Evolutionary conservation across 257 asterid species (phyloP).

Genomic region (Lithospermum erythrorhizon): DNA sequence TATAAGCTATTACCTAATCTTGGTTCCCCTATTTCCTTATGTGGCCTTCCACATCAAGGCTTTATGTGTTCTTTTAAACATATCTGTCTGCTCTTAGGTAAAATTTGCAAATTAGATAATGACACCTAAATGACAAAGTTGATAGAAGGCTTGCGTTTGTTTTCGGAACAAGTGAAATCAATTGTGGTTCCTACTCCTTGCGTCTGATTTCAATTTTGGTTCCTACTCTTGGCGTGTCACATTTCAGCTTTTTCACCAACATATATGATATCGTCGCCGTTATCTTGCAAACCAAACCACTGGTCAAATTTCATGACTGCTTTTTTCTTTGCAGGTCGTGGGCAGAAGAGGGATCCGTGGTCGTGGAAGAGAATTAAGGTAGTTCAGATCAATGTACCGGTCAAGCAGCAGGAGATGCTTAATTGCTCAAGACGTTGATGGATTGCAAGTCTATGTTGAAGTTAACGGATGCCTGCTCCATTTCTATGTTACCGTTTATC

Average conservation of each 20-base stretch:
- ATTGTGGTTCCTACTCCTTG: too few relatives aligned
- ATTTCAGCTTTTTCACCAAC: too few relatives aligned
- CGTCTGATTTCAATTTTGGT: too few relatives aligned
- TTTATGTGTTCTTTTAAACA: neutral
- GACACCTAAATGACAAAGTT: neutral
- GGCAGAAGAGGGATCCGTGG: constrained; percentile 72
- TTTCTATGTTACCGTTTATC: constrained; percentile 16
- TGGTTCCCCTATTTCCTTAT: too few relatives aligned
- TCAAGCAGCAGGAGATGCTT: constrained; percentile 29
- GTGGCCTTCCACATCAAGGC: neutral
- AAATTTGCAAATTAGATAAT: neutral
- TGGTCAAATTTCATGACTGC: neutral
- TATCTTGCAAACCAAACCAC: neutral
- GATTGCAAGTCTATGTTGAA: constrained; percentile 11
- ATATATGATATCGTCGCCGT: too few relatives aligned
- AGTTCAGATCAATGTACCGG: constrained; percentile 52
- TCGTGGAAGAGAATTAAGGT: constrained; percentile 78
- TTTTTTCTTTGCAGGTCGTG: constrained; percentile 48
- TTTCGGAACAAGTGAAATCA: too few relatives aligned
- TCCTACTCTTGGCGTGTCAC: too few relatives aligned
- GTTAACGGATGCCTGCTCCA: constrained; percentile 30
- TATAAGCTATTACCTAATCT: neutral
- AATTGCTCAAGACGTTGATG: constrained; percentile 19
- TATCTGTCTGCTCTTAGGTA: too few relatives aligned
- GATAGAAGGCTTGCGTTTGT: neutral